Evolutionary conservation across 2,329 filamentous ascomycete species (phyloP).

Genomic region (Tolypocladium ovalisporum): DNA sequence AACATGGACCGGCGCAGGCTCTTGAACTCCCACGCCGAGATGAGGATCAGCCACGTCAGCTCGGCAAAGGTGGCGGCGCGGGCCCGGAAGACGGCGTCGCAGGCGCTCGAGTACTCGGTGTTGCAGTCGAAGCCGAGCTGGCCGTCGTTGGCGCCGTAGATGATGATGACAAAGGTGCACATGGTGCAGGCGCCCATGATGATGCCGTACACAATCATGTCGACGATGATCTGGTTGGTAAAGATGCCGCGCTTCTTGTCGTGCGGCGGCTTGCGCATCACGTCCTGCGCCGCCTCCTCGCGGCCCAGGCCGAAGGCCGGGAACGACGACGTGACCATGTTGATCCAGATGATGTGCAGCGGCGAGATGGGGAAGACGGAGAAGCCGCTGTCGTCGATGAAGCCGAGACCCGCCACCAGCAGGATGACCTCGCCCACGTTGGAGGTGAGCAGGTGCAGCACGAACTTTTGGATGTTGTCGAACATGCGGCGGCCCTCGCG

Average conservation of each 20-base stretch:
- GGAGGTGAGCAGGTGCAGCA: slow-evolving; percentile 66
- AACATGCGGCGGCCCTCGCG: slow-evolving; percentile 78
- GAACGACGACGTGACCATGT: slow-evolving; percentile 82
- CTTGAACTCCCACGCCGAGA: slow-evolving; percentile 72
- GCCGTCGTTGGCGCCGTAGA: slow-evolving; percentile 45
- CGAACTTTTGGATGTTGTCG: slow-evolving; percentile 83
- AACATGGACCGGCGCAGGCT: slow-evolving; percentile 63
- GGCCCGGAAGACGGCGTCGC: slow-evolving; percentile 54
- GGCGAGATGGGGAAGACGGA: slow-evolving; percentile 82
- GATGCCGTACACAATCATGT: slow-evolving; percentile 70
- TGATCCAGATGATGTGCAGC: slow-evolving; percentile 86
- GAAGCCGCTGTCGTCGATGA: slow-evolving; percentile 59
- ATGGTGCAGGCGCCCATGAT: slow-evolving; percentile 64
- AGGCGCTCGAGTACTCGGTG: slow-evolving; percentile 41
- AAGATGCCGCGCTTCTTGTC: slow-evolving; percentile 59
- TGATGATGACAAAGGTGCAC: slow-evolving; percentile 53
- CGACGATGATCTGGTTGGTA: slow-evolving; percentile 63
- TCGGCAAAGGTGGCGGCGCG: slow-evolving; percentile 64
- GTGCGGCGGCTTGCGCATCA: slow-evolving; percentile 73
- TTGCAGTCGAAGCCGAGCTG: slow-evolving; percentile 54
- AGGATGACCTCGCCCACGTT: slow-evolving; percentile 80
- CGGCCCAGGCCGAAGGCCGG: slow-evolving; percentile 83
- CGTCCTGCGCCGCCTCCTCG: slow-evolving; percentile 62
- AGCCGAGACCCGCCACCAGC: slow-evolving; percentile 69
- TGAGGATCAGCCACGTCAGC: slow-evolving; percentile 62